Evolutionary conservation across 2,329 filamentous ascomycete species (phyloP), one percentile per base, ranked within the genome.

Genomic region (Basipetospora sp.): DNA sequence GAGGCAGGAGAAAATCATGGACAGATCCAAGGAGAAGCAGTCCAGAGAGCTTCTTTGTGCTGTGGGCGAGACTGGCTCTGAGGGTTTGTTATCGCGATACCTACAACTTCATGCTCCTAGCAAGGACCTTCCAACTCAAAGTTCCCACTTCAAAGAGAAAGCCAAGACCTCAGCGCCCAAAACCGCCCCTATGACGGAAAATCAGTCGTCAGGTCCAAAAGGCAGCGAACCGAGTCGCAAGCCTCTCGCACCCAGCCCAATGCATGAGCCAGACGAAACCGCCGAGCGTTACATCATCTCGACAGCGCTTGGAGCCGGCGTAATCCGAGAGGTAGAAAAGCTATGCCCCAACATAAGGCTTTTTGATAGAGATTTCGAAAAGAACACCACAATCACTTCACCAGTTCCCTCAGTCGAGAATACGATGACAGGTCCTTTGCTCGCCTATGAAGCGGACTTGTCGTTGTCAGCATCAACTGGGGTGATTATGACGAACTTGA

Each of bases 401-500:
- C n/a, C n/a, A n/a, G n/a, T n/a, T n/a, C n/a, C n/a, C n/a, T n/a
- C n/a, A n/a, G n/a, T n/a, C n/a, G n/a, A n/a, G n/a, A n/a, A n/a
- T n/a, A n/a, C n/a, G n/a, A n/a, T 11, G 22, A 25, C 22, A 11
- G 22, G 6, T 6, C 22, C 22, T 25, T 11, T 25, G 11, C 22
- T 25, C 1, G 56, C 57, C 1, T 57, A 62, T 5, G 80, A 85
- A 52, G 78, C 82, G 3, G 86, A 94, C 47, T 55, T 94, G 3
- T 69, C 80, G 37, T 10, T 39, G 39, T 15, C 34, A 26, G 8
- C 19, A 35, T 11, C 27, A 11, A 10, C 70, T 0, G 85, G 81
- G 0, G 58, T 93, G 3, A 54, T 93, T 1, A 50, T 81, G 15
- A 82, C 82, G 1, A 81, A 72, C 0, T 59, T 87, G 4, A 72